A percentile compares a stretch with the other conserved stretches of the same genome.
Conservation (phyloP, 2,329 filamentous ascomycete genomes). For the Periconia sp. region DNA sequence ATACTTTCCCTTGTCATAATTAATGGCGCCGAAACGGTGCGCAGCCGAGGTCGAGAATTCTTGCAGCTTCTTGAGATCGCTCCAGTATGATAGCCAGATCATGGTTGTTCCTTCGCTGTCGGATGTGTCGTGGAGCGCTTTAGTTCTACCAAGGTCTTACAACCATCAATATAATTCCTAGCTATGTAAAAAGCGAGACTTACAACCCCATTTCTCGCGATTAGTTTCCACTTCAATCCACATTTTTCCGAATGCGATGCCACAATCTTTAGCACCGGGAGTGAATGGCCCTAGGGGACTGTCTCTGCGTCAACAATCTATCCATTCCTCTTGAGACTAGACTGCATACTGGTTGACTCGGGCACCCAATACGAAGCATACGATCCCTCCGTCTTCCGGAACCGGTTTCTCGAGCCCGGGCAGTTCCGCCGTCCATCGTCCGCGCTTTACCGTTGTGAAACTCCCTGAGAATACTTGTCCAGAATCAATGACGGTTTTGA, state of each 20-base stretch:
- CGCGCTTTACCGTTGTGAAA: background rate
- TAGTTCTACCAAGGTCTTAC: background rate
- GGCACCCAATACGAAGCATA: constrained; percentile 5
- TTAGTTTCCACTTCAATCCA: constrained; percentile 7
- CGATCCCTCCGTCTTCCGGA: constrained; percentile 1
- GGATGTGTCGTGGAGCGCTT: background rate
- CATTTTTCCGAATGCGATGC: constrained; percentile 5
- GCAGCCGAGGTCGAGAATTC: background rate
- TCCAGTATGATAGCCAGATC: constrained; percentile 5
- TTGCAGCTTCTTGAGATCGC: constrained; percentile 1
- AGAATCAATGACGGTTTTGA: too few species aligned
- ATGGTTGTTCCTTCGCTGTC: constrained; percentile 1
- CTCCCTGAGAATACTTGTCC: too few species aligned
- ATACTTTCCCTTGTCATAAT: background rate
- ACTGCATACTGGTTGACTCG: constrained; percentile 2
- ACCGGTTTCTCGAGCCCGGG: background rate
- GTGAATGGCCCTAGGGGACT: constrained; percentile 4
- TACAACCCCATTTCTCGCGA: constrained; percentile 1
- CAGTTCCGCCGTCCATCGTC: background rate
- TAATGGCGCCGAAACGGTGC: background rate
- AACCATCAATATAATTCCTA: background rate
- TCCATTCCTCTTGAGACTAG: background rate
- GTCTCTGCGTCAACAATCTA: background rate
- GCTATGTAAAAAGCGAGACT: background rate
- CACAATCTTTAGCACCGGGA: background rate